A percentile compares a stretch with the other conserved stretches of the same genome.
These are phyloP conservation scores for Dalbergia cochinchinensis DNA, from an alignment of 306 rosid genomes.

Conservation along the genomic window DNA sequence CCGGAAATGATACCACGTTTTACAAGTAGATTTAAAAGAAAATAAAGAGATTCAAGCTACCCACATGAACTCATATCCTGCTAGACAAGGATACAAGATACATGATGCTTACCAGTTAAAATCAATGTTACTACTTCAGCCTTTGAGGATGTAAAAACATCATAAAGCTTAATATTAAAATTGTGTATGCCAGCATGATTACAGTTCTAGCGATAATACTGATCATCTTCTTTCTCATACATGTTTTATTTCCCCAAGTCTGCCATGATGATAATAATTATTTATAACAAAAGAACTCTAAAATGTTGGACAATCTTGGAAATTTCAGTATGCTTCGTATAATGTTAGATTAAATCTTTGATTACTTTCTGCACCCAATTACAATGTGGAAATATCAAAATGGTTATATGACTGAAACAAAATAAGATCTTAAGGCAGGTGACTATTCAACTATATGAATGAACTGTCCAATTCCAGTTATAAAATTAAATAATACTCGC, in stretches of 20 bases:
- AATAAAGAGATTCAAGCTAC: constrained; percentile 27
- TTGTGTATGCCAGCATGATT: constrained; percentile 14
- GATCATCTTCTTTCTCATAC: constrained; percentile 20
- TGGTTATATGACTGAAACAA: constrained; percentile 2
- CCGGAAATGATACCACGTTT: constrained; percentile 20
- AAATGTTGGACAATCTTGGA: background rate
- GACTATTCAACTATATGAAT: constrained; percentile 17
- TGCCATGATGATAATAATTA: constrained; percentile 14
- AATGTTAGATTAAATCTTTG: constrained; percentile 13
- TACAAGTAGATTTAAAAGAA: background rate
- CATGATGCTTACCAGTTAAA: background rate
- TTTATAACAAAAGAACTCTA: background rate
- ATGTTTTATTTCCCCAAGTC: constrained; percentile 12
- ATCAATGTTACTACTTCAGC: constrained; percentile 7
- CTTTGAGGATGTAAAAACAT: constrained; percentile 21
- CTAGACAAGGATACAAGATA: constrained; percentile 3
- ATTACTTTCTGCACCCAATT: background rate
- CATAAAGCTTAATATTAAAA: constrained; percentile 19
- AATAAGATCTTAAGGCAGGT: background rate
- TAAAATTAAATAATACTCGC: constrained; percentile 16
- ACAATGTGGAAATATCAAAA: constrained; percentile 25
- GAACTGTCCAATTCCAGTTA: constrained; percentile 17
- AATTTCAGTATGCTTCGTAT: background rate
- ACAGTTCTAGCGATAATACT: constrained; percentile 5
- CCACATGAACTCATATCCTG: background rate